Conservation (phyloP, 1,139 yeast genomes). For the Pneumocystis oryctolagi region DNA sequence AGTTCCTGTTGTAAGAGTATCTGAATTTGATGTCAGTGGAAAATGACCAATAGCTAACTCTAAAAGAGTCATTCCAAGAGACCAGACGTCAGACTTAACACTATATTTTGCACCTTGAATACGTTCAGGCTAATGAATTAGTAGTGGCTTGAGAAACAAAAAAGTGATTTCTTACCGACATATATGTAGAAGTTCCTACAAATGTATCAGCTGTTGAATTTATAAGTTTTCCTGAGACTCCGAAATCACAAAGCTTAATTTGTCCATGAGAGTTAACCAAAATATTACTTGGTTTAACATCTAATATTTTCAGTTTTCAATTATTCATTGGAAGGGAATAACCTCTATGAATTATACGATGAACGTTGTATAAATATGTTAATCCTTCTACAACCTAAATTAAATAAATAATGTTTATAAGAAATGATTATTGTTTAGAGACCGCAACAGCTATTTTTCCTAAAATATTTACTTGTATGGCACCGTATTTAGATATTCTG, state of each 20-base stretch:
- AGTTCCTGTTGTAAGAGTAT: conserved; percentile 20
- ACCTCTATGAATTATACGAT: conserved; percentile 74
- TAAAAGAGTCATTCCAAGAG: conserved; percentile 71
- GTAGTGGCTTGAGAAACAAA: neutral
- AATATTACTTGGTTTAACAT: conserved; percentile 92
- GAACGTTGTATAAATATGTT: conserved; percentile 69
- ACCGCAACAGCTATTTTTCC: neutral
- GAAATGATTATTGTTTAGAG: neutral
- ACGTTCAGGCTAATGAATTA: conserved; percentile 50
- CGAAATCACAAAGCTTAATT: conserved; percentile 89
- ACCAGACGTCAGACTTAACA: conserved; percentile 94
- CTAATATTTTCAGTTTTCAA: conserved; percentile 22
- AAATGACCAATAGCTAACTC: conserved; percentile 85
- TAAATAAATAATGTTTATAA: neutral
- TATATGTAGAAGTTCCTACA: conserved; percentile 94
- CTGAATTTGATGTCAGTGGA: conserved; percentile 76
- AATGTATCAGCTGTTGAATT: conserved; percentile 92
- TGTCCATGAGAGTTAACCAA: conserved; percentile 65
- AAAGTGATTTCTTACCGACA: conserved; percentile 39
- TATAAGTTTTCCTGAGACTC: conserved; percentile 88
- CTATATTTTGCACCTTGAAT: conserved; percentile 58
- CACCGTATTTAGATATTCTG: neutral
- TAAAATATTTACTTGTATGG: neutral
- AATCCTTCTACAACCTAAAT: conserved; percentile 55
- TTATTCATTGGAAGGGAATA: conserved; percentile 18